Evolutionary conservation across 768 basidiomycete genomes (phyloP).

Genomic region (Hericium coralloides): DNA sequence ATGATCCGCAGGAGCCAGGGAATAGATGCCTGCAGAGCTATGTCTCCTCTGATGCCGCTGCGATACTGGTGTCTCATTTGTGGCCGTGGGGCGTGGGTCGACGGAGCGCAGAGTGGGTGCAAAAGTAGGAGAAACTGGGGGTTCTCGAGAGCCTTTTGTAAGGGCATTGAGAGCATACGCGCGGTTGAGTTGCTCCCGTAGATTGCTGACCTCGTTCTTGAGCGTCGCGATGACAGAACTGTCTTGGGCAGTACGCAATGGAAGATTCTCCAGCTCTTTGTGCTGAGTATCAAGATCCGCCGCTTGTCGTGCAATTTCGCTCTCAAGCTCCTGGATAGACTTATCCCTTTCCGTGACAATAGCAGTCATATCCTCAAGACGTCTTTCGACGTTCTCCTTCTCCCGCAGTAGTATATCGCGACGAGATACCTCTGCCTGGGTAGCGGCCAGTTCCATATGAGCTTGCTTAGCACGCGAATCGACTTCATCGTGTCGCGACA

Average conservation of each 20-base stretch:
- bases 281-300: constrained; percentile 71
- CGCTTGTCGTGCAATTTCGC: constrained; percentile 67
- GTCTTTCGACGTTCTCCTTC: constrained; percentile 74
- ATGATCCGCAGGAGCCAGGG: constrained; percentile 46
- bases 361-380: constrained; percentile 67
- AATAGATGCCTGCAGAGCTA: constrained; percentile 77
- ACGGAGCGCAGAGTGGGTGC: constrained; percentile 63
- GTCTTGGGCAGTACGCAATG: constrained; percentile 70
- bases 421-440: constrained; percentile 62
- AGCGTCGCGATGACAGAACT: constrained; percentile 79
- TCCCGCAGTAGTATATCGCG: constrained; percentile 66
- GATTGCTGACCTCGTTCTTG: constrained; percentile 84
- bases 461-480: constrained; percentile 67
- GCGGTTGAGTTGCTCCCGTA: constrained; percentile 93
- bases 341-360: constrained; percentile 79
- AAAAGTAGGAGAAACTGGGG: constrained; percentile 81
- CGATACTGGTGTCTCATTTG: constrained; percentile 19
- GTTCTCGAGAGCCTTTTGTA: constrained; percentile 61
- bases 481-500: constrained; percentile 79
- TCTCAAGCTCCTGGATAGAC: constrained; percentile 70
- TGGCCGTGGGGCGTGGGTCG: constrained; percentile 35
- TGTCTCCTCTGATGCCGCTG: constrained; percentile 75
- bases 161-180: constrained; percentile 88
- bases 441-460: constrained; percentile 56
- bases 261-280: constrained; percentile 54